These are phyloP conservation scores for Escallonia herrerae DNA, from an alignment of 129 eudicot genomes.

Conservation along the genomic window DNA sequence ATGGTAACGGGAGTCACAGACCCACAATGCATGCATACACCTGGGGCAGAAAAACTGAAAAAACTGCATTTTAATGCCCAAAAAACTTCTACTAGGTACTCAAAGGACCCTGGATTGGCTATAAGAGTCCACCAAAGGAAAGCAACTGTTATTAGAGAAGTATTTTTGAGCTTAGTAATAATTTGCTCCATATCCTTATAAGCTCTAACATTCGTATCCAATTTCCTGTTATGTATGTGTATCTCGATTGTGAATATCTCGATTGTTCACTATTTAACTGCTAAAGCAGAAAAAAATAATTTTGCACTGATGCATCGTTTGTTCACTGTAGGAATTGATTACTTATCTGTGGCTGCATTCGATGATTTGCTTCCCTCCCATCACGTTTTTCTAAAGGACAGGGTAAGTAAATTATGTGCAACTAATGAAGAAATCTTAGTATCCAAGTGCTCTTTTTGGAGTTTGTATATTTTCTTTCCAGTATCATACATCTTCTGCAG, in stretches of 20 bases:
- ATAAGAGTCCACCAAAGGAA: no score
- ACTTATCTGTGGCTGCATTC: slow-evolving; percentile 83
- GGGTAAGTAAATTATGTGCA: slow-evolving; percentile 39
- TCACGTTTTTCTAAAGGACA: slow-evolving; percentile 68
- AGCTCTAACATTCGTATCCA: no score
- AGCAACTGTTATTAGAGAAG: no score
- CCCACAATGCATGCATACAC: no score
- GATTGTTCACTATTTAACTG: background rate
- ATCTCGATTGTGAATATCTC: background rate
- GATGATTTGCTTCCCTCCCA: slow-evolving; percentile 62
- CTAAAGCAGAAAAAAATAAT: background rate
- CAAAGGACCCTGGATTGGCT: no score
- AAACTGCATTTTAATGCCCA: no score
- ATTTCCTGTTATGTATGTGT: no score
- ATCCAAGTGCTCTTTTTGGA: background rate
- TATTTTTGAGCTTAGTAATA: no score
- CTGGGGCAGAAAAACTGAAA: no score
- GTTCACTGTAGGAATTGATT: slow-evolving; percentile 61
- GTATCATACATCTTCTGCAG: background rate
- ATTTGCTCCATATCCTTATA: no score
- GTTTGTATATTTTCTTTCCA: background rate
- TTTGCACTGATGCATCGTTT: slow-evolving; percentile 7
- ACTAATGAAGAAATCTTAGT: background rate
- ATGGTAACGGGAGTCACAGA: no score
- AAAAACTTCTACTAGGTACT: no score